Evolutionary conservation across 495 filamentous ascomycete genomes (phyloP).

Genomic region (Melanomma pulvis-pyrius): DNA sequence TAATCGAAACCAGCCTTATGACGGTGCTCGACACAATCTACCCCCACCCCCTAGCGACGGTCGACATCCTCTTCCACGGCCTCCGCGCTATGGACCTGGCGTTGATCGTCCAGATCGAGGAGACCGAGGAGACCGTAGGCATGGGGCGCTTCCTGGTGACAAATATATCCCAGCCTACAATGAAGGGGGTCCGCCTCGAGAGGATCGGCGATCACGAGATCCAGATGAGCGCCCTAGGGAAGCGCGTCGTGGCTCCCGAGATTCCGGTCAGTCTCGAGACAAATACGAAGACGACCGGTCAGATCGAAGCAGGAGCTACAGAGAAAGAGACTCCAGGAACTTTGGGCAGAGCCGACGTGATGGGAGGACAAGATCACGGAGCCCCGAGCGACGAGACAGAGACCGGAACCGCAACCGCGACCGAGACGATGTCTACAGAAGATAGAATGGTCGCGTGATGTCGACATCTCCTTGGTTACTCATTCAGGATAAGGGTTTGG

Average conservation of each 20-base stretch:
- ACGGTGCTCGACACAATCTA: constrained; percentile 18
- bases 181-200: constrained; percentile 6
- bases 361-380: constrained; percentile 27
- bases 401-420: constrained; percentile 28
- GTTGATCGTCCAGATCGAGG: constrained; percentile 4
- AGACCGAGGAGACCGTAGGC: constrained; percentile 9
- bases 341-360: constrained; percentile 29
- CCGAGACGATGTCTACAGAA: constrained; percentile 23
- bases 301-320: constrained; percentile 28
- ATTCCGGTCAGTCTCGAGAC: constrained; percentile 36
- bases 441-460: constrained; percentile 11
- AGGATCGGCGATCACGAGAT: constrained; percentile 31
- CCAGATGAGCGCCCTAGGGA: constrained; percentile 32
- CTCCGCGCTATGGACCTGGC: constrained; percentile 30
- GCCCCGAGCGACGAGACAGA: constrained; percentile 27
- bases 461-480: not conserved
- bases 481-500: constrained; percentile 1
- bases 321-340: constrained; percentile 27
- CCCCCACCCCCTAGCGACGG: constrained; percentile 35
- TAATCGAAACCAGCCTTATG: not conserved
- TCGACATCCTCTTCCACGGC: constrained; percentile 37
- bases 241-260: constrained; percentile 34
- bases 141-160: constrained; percentile 30
- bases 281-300: constrained; percentile 19
- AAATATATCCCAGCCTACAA: constrained; percentile 44